phyloP scores from a whole-genome alignment of 169 alveolate genomes.

The Plasmodium cynomolgi region DNA sequence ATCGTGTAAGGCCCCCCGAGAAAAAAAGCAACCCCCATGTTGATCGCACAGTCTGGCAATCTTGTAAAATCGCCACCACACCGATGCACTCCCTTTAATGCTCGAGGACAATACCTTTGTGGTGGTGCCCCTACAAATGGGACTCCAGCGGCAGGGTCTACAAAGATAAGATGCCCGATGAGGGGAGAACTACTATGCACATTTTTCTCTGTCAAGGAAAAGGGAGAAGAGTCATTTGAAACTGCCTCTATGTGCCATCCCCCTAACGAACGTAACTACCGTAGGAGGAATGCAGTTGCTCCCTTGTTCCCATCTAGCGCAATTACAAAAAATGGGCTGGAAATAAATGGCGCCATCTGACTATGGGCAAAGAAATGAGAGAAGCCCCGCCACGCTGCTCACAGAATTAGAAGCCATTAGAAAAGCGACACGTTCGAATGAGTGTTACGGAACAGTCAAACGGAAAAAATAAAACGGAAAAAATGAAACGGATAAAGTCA shows the following conservation, averaged over 20 bases:
- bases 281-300: neutral
- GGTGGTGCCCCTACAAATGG: neutral
- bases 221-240: neutral
- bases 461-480: too few species aligned
- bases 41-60: neutral
- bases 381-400: neutral
- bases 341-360: neutral
- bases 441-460: neutral
- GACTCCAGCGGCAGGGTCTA: neutral
- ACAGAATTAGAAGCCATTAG: neutral
- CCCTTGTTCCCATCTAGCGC: neutral
- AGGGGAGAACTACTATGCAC: neutral
- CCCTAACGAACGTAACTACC: neutral
- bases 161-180: neutral
- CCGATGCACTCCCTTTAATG: neutral
- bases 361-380: neutral
- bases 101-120: neutral
- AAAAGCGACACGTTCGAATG: neutral
- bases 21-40: too few species aligned
- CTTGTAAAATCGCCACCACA: neutral
- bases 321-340: neutral
- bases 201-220: neutral
- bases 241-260: neutral
- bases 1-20: neutral
- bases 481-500: too few species aligned